Percentiles rank a stretch among this genome's conserved stretches.
Evolutionary conservation across 805 yeast species (phyloP).

Genomic region (Schwanniomyces pseudopolymorphus): DNA sequence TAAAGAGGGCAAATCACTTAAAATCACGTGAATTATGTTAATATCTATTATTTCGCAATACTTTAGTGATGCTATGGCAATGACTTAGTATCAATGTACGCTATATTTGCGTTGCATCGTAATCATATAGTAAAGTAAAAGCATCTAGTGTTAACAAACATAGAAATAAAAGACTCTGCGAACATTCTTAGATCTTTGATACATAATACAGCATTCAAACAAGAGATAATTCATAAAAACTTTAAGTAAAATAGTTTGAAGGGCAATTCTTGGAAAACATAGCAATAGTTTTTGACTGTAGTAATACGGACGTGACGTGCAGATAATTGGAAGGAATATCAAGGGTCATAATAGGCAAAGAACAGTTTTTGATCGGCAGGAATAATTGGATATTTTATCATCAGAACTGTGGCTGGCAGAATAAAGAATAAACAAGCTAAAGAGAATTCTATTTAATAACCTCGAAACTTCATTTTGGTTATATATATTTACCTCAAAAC

Average conservation of each 20-base stretch:
- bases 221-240: too few species aligned
- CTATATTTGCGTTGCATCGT: not conserved
- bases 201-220: not conserved
- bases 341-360: not conserved
- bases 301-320: not conserved
- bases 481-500: too few species aligned
- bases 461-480: not conserved
- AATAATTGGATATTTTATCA: not conserved
- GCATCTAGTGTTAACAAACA: not conserved
- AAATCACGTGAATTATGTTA: conserved; percentile 7
- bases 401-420: not conserved
- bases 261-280: not conserved
- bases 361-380: not conserved
- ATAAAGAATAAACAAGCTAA: not conserved
- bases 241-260: too few species aligned
- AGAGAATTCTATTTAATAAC: not conserved
- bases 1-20: not conserved
- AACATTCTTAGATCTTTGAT: not conserved
- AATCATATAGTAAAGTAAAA: not conserved
- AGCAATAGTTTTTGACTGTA: not conserved
- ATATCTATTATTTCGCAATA: conserved; percentile 7
- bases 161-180: not conserved
- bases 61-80: not conserved
- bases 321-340: not conserved
- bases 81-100: not conserved